A percentile compares a stretch with the other conserved stretches of the same genome.
Conservation (phyloP, 768 basidiomycete species). For the Guyanaporus albipodus region DNA sequence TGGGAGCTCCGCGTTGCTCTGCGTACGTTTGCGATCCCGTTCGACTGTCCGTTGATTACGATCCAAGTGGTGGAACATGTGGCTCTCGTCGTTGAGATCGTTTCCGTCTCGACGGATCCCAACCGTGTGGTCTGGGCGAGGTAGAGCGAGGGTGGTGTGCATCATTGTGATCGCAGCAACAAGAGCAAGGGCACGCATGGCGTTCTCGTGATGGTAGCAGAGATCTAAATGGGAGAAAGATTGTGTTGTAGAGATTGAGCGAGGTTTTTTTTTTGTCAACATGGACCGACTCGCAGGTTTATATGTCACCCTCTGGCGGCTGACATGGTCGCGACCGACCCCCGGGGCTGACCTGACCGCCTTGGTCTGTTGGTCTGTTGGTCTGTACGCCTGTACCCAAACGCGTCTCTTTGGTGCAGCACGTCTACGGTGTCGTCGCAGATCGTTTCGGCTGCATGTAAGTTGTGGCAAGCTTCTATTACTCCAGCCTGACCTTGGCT, state of each 20-base stretch:
- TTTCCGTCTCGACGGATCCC: conserved; percentile 8
- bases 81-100: conserved; percentile 18
- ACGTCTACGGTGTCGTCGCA: background rate
- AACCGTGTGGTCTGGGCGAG: conserved; percentile 24
- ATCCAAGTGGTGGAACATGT: conserved; percentile 30
- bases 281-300: conserved; percentile 9
- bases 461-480: too few relatives aligned
- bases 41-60: conserved; percentile 26
- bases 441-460: too few relatives aligned
- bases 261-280: too few relatives aligned
- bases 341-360: conserved; percentile 25
- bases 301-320: conserved; percentile 23
- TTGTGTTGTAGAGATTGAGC: background rate
- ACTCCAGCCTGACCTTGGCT: too few relatives aligned
- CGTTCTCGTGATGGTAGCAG: conserved; percentile 16
- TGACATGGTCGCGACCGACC: conserved; percentile 11
- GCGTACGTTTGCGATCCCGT: conserved; percentile 7
- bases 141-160: conserved; percentile 16
- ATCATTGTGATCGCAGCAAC: conserved; percentile 25
- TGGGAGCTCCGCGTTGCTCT: background rate
- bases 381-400: too few relatives aligned
- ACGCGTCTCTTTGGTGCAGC: too few relatives aligned
- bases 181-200: conserved; percentile 25
- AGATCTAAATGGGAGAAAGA: conserved; percentile 8
- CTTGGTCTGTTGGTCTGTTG: too few relatives aligned